A percentile compares a stretch with the other conserved stretches of the same genome.
These are phyloP conservation scores for Jatropha multifida DNA, from an alignment of 441 rosid genomes.

Conservation along the genomic window DNA sequence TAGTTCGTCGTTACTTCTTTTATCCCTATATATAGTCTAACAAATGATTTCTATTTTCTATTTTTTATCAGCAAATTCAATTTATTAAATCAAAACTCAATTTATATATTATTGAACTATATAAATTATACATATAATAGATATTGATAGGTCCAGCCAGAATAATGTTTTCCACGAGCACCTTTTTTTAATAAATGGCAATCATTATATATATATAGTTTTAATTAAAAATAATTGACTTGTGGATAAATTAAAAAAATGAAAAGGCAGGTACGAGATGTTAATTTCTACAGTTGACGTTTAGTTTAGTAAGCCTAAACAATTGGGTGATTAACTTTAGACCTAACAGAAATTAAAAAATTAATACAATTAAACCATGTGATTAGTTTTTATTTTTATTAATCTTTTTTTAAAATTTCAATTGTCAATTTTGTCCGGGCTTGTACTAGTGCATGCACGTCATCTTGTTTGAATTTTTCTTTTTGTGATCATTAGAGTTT, in stretches of 20 bases:
- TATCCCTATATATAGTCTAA: background rate
- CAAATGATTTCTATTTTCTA: background rate
- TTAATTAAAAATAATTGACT: background rate
- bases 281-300: background rate
- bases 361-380: slow-evolving; percentile 1
- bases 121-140: too few relatives aligned
- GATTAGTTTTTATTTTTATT: too few relatives aligned
- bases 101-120: too few relatives aligned
- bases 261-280: too few relatives aligned
- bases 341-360: background rate
- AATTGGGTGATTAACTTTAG: background rate
- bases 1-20: background rate
- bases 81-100: too few relatives aligned
- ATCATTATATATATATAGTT: background rate
- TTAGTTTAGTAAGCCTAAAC: background rate
- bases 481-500: too few relatives aligned
- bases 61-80: too few relatives aligned
- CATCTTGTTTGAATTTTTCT: too few relatives aligned
- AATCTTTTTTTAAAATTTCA: background rate
- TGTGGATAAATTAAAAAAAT: background rate
- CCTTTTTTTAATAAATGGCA: background rate
- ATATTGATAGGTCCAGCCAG: too few relatives aligned
- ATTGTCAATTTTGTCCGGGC: background rate
- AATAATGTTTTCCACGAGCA: background rate
- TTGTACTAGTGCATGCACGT: background rate